Conservation (phyloP, 495 filamentous ascomycete species). For the Lasiosphaeris hirsuta region DNA sequence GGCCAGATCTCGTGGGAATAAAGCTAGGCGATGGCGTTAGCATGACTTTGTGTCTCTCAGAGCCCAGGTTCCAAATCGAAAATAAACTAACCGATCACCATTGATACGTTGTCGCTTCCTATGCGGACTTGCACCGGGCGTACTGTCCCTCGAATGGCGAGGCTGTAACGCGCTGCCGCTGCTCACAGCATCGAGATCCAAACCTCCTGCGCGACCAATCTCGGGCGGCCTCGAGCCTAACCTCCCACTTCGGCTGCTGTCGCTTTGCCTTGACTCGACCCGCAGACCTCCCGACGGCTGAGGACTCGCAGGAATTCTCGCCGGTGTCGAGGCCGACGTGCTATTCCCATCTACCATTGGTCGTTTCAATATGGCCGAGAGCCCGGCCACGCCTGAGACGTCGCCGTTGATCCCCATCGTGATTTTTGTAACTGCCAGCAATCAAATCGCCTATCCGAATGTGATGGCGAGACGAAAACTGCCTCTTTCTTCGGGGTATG, state of each 20-base stretch:
- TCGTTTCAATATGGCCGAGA: constrained; percentile 35
- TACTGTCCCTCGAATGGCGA: constrained; percentile 54
- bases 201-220: constrained; percentile 18
- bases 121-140: constrained; percentile 73
- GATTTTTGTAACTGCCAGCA: too few relatives aligned
- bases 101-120: constrained; percentile 85
- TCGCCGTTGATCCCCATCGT: constrained; percentile 40
- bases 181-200: constrained; percentile 39
- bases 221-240: constrained; percentile 29
- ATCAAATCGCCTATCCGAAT: too few relatives aligned
- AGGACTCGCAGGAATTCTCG: constrained; percentile 38
- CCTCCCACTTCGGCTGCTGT: constrained; percentile 27
- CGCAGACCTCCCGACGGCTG: constrained; percentile 34
- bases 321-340: constrained; percentile 31
- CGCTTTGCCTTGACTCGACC: constrained; percentile 32
- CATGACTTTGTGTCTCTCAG: neutral
- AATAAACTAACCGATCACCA: constrained; percentile 62
- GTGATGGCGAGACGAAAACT: too few relatives aligned
- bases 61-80: neutral
- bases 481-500: too few relatives aligned
- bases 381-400: constrained; percentile 20
- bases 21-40: constrained; percentile 58
- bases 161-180: constrained; percentile 32
- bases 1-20: constrained; percentile 90
- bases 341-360: constrained; percentile 31